Conservation (phyloP, 148 eudicot genomes). For the Rhododendron henanense region DNA sequence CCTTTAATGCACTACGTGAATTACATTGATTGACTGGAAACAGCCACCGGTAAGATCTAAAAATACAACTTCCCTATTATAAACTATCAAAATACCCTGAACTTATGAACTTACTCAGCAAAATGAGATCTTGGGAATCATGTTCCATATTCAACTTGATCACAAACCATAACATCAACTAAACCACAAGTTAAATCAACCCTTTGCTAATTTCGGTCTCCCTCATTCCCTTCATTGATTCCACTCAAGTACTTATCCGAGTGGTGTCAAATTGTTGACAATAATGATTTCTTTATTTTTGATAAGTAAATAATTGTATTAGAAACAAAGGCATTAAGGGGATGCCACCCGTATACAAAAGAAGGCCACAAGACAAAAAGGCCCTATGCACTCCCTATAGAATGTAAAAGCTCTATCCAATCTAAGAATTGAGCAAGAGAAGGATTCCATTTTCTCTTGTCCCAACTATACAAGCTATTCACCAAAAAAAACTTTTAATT, state of each 20-base stretch:
- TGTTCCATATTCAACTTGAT: neutral
- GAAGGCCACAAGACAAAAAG: too few relatives aligned
- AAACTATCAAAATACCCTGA: neutral
- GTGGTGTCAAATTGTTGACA: neutral
- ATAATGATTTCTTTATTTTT: neutral
- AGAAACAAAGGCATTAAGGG: too few relatives aligned
- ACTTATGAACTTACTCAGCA: neutral
- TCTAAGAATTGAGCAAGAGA: too few relatives aligned
- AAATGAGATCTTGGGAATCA: neutral
- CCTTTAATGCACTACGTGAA: neutral
- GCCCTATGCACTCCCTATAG: too few relatives aligned
- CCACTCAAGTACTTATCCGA: neutral
- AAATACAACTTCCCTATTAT: neutral
- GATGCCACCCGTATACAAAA: too few relatives aligned
- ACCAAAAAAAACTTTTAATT: too few relatives aligned
- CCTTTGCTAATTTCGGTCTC: neutral
- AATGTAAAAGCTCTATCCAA: too few relatives aligned
- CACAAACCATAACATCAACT: neutral
- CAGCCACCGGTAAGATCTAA: neutral
- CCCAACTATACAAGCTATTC: too few relatives aligned
- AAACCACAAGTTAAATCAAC: neutral
- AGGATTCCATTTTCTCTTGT: too few relatives aligned
- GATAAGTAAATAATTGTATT: too few relatives aligned
- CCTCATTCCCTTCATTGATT: neutral
- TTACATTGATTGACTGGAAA: neutral